Evolutionary conservation across 2,329 filamentous ascomycete species (phyloP).

Genomic region (Fusarium paranaense): DNA sequence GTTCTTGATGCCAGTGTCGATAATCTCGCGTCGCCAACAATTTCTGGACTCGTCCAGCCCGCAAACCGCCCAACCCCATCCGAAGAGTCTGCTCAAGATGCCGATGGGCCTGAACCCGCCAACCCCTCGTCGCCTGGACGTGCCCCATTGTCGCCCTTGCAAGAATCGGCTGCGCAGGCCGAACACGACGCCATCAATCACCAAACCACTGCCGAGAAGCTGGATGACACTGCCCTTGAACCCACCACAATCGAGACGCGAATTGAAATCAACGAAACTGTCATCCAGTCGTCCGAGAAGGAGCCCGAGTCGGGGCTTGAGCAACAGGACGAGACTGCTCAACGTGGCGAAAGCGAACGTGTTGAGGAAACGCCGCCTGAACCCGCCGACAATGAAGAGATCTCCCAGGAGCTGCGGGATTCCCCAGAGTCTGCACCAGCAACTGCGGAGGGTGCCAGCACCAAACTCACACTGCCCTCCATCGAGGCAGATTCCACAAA

Average conservation of each 20-base stretch:
- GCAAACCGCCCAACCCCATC: constrained; percentile 19
- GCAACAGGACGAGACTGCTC: not conserved
- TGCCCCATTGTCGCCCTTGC: constrained; percentile 6
- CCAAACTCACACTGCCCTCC: constrained; percentile 16
- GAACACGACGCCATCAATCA: not conserved
- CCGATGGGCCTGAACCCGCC: not conserved
- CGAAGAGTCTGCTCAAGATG: not conserved
- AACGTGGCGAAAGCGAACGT: constrained; percentile 10
- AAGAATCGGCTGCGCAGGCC: constrained; percentile 6
- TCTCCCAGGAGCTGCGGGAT: not conserved
- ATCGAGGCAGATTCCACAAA: constrained; percentile 20
- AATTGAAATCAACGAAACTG: constrained; percentile 25
- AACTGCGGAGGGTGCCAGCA: not conserved
- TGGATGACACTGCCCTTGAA: not conserved
- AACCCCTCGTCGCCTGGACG: not conserved
- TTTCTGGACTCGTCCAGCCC: not conserved
- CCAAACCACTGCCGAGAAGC: not conserved
- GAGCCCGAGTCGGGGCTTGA: not conserved
- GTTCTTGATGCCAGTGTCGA: constrained; percentile 11
- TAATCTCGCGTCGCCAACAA: constrained; percentile 19
- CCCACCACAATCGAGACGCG: constrained; percentile 4
- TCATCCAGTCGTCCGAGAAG: constrained; percentile 35
- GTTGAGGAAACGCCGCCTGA: constrained; percentile 29
- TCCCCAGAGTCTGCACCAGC: constrained; percentile 2
- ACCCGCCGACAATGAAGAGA: not conserved